Evolutionary conservation across 768 basidiomycete species (phyloP), one percentile per base, ranked within the genome.

Genomic region (Tricholoma flavovirens): DNA sequence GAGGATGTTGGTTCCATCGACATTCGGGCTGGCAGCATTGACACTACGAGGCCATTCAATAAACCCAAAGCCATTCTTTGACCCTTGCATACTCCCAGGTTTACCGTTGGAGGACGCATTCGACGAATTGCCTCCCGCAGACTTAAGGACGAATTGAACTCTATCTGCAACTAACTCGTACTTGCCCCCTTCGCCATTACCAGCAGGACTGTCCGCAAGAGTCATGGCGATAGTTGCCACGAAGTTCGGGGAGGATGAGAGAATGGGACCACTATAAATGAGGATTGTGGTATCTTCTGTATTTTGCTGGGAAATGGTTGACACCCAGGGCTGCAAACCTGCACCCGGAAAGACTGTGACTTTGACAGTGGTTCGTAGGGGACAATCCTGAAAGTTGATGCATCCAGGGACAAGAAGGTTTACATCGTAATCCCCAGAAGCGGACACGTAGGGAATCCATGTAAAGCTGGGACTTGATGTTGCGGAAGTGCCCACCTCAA

Each of bases 391-490:
- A 64, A 93, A 81, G 55, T 83, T 72, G 3, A 75, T 73, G 71
- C 97, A 99, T 11, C 95, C 95, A 0, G 97, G 97, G 14, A 96
- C 79, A 43, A 90, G 77, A 40, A 98, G 66, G 70, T 87, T 89
- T 60, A 98, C 77, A 40, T 87, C 82, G 70, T 99, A 99, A 57
- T 82, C 73, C 30, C 94, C 97, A 2, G 89, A 80, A 9, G 90
- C 87, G 0, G 91, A 91, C n/a, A 98, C 87, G 64, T 92, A 93
- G 0, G 95, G 95, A 69, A 83, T 79, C 87, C 92, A 97, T 0
- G 90, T 94, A 67, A 96, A 83, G 33, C 80, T 84, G 12, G 97
- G 91, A n/a, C 81, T 82, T 26, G 79, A 69, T 1, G 80, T 66
- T 3, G 84, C 55, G 1, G 83, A 61, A 0, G 88, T 86, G 14